phyloP scores from a whole-genome alignment of 2,329 filamentous ascomycete genomes.

The Aspergillus sclerotialis region DNA sequence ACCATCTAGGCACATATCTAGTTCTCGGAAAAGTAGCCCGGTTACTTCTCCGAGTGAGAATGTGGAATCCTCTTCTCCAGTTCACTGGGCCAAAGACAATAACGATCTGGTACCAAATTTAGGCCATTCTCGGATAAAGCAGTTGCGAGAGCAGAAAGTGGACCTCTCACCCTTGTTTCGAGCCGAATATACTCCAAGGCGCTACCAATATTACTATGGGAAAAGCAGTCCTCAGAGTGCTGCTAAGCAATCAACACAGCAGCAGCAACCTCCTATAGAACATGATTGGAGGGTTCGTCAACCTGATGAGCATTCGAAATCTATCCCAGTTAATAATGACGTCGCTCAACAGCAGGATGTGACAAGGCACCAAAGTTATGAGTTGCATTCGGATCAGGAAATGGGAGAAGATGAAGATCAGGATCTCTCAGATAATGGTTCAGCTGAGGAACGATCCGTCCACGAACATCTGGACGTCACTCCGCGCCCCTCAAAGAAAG shows the following conservation, averaged over 20 bases:
- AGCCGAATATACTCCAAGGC: conserved; percentile 29
- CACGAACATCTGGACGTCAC: conserved; percentile 14
- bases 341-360: conserved; percentile 10
- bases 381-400: conserved; percentile 4
- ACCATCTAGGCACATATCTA: conserved; percentile 19
- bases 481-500: conserved; percentile 12
- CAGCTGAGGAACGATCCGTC: conserved; percentile 8
- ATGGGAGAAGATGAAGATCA: conserved; percentile 6
- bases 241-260: conserved; percentile 10
- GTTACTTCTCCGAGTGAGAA: conserved; percentile 15
- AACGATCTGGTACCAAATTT: conserved; percentile 20
- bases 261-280: conserved; percentile 8
- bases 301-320: not conserved
- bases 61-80: conserved; percentile 19
- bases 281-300: too few relatives aligned
- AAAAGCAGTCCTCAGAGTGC: conserved; percentile 23
- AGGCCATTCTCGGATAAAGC: conserved; percentile 25
- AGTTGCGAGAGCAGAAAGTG: conserved; percentile 28
- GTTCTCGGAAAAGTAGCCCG: conserved; percentile 24
- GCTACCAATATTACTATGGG: conserved; percentile 29
- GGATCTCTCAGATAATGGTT: conserved; percentile 9
- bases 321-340: not conserved
- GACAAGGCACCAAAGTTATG: conserved; percentile 10
- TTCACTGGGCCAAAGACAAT: conserved; percentile 22
- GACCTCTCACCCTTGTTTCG: conserved; percentile 27